Percentiles rank a stretch among this genome's conserved stretches.
Evolutionary conservation across 2,329 filamentous ascomycete genomes (phyloP).

Genomic region (Daldinia sp.): DNA sequence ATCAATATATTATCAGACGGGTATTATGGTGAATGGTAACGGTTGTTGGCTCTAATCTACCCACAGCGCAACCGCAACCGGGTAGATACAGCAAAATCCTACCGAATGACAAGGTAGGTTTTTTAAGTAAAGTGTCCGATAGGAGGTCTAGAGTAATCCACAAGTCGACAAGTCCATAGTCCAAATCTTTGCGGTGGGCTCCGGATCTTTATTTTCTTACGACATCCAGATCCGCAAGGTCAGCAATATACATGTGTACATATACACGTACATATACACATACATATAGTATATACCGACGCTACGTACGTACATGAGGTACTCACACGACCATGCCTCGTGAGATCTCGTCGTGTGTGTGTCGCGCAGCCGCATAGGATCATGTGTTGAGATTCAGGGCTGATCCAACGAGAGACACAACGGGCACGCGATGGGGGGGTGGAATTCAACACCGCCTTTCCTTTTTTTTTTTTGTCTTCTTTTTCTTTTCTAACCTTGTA

Average conservation of each 20-base stretch:
- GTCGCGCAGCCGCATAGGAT: constrained; percentile 35
- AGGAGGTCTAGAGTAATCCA: constrained; percentile 18
- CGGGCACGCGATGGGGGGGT: constrained; percentile 17
- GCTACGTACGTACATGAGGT: not conserved
- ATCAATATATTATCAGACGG: constrained; percentile 31
- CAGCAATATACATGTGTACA: not conserved
- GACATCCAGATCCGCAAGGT: constrained; percentile 21
- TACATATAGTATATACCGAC: not conserved
- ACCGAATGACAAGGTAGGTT: constrained; percentile 6
- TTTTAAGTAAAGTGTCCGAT: constrained; percentile 20
- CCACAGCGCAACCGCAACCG: constrained; percentile 21
- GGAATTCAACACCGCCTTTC: constrained; percentile 9
- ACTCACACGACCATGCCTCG: constrained; percentile 29
- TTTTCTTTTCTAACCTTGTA: not conserved
- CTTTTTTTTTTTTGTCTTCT: constrained; percentile 8
- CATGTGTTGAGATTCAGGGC: constrained; percentile 24
- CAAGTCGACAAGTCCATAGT: not conserved
- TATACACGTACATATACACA: not conserved
- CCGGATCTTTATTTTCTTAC: constrained; percentile 24
- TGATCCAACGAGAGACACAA: constrained; percentile 16
- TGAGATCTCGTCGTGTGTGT: constrained; percentile 31
- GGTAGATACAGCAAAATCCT: constrained; percentile 29
- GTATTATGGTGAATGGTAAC: constrained; percentile 31
- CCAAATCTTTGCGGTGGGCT: constrained; percentile 22
- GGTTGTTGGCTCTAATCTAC: constrained; percentile 11